Base-by-base conservation (phyloP, 2,329 filamentous ascomycete species). In the Pleoardoris graminearum region DNA sequence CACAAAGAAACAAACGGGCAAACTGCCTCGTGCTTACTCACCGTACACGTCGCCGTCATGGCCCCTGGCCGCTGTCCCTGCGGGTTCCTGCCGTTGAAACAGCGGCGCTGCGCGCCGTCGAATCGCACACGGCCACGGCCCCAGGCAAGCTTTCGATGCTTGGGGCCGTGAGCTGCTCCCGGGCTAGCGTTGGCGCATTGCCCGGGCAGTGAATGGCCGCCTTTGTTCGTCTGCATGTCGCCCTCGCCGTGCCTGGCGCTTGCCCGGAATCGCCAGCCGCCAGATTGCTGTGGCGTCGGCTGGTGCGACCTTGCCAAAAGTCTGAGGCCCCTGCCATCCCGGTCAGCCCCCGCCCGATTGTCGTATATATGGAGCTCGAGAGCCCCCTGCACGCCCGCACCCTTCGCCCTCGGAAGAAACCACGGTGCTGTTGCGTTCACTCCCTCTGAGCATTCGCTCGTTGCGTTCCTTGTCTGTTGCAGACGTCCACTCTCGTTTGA, bases 401-500 rank as follows among this genome's bases (percentile, higher is more conserved):
- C 57, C 60, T 57, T 61, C 55, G 53, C 58, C 59, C 51, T 55
- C 63, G 50, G 48, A 39, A 48, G 36, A 61, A 47, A 62, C 63
- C 68, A 69, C 60, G 55, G 63, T 64, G 60, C 62, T 67, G 61
- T 68, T 65, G 67, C 68, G 50, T 65, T 68, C 67, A 54, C 59
- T 72, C 69, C 59, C 70, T 71, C 65, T 63, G 69, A 74, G 72
- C 73, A 71, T 63, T 73, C 68, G 75, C 75, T 77, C 76, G 62
- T 71, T 73, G 57, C 70, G 61, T 67, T 70, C 69, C 39, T 66
- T 72, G 64, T 61, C 65, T 63, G 55, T 67, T 21, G 30, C 53
- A 62, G 62, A 69, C 66, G 30, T 60, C 58, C 60, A 67, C 67
- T 65, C 68, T 73, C 65, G 46, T 61, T 72, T 65, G 51, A 59